Evolutionary conservation across 2,329 filamentous ascomycete species (phyloP), one percentile per base, ranked within the genome.

Genomic region (Incumbomyces lentus): DNA sequence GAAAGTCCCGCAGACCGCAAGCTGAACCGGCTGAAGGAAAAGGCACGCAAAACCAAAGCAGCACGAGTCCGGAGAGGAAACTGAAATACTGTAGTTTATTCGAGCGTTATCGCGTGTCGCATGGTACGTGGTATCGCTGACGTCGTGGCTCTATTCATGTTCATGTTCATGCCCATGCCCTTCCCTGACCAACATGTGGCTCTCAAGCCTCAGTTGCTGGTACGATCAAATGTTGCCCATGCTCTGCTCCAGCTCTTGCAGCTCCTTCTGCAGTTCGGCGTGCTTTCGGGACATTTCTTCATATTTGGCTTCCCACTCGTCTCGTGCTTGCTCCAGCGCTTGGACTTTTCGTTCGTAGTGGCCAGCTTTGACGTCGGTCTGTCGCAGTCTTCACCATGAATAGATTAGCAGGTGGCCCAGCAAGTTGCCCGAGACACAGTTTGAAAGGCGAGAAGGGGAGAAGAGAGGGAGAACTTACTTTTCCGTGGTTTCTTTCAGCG

Each of bases 281-380:
- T 93, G 84, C 74, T 95, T 94, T 80, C 89, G 84, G 60, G 82
- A 69, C 84, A 95, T 93, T 68, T 96, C 90, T 73, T 96, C 92
- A 73, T 93, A 96, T 76, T 98, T 96, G 69, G 76, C 67, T 76
- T 96, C 92, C 89, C 89, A 95, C 69, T 89, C 81, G 70, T 95
- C 88, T 62, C 86, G 84, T 67, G 89, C 80, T 63, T 79, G 75
- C 74, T 98, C 92, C 63, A 95, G 82, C 61, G 92, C 90, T 71
- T 95, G 87, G 59, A 96, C 92, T 78, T 96, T 96, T 72, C 92
- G 92, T 76, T 98, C 92, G 71, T 90, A 96, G 75, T 98, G 90
- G 62, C 90, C 92, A 63, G 90, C 89, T 78, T 96, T 96, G 73
- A 96, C 88, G 68, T 98, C 92, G 72, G 92, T 95, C 75, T 95